Conservation (phyloP, 257 asterid species). For the Lycium ferocissimum region DNA sequence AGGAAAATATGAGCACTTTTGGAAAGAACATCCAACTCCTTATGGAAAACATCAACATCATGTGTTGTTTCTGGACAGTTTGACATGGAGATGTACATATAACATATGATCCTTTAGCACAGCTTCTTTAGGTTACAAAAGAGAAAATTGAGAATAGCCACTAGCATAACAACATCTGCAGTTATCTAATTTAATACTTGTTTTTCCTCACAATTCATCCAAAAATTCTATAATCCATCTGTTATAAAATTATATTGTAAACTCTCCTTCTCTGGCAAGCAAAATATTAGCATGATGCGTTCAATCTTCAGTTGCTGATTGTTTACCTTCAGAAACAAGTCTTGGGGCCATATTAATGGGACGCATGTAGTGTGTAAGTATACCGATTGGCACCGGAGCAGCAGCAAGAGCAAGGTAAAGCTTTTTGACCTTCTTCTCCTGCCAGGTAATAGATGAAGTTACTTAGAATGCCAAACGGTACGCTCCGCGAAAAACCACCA, state of each 20-base stretch:
- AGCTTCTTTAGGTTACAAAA: background rate
- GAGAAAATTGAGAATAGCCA: background rate
- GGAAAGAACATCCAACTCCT: background rate
- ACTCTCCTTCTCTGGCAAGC: background rate
- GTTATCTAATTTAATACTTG: background rate
- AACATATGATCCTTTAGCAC: slow-evolving; percentile 11
- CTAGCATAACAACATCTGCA: background rate
- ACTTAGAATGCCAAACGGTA: background rate
- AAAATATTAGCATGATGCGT: background rate
- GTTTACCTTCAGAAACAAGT: slow-evolving; percentile 73
- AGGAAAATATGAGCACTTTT: slow-evolving; percentile 5
- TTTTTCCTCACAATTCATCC: background rate
- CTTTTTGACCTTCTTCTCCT: slow-evolving; percentile 91
- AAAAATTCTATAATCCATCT: background rate
- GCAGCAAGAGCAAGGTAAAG: slow-evolving; percentile 92
- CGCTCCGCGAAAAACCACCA: slow-evolving; percentile 14
- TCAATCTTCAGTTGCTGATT: background rate
- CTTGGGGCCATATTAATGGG: slow-evolving; percentile 92
- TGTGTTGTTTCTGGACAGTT: background rate
- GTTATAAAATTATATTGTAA: background rate
- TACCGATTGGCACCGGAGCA: slow-evolving; percentile 79
- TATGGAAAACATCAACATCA: slow-evolving; percentile 14
- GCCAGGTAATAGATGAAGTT: slow-evolving; percentile 32
- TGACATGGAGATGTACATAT: slow-evolving; percentile 7
- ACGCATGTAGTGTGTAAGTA: slow-evolving; percentile 91